Base-by-base conservation (phyloP, 306 rosid species). In the Corylus avellana region DNA sequence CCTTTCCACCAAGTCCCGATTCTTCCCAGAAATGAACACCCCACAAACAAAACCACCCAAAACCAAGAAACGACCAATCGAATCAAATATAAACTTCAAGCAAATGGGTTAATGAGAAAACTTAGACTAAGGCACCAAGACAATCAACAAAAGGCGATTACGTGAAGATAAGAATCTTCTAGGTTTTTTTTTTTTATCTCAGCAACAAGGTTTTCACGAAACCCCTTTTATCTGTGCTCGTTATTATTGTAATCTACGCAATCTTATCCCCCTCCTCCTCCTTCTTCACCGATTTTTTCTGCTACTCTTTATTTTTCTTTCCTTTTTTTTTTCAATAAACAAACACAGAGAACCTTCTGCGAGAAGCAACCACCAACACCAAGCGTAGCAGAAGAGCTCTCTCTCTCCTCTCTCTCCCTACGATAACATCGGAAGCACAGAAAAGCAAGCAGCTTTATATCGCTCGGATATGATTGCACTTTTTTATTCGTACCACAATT, bases 321-420 rank as follows among this genome's bases (percentile, higher is more conserved):
- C 48, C 56, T 76, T 8, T 70, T 27, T 78, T 59, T 39, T 2
- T 72, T 46, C 47, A 68, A 12, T 5, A n/a, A 68, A 85, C 78
- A 78, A 51, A 56, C 77, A 70, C 74, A 81, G 75, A 86, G 88
- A 83, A 85, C 58, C 92, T 90, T 92, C 88, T 61, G 88, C 66
- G 16, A 76, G 86, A 92, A 88, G 97, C n/a, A 80, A 85, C 86
- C 84, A 77, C 87, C 76, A 22, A 10, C 83, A 77, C 87, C 76
- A 25, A 11, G 68, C 70, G 62, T 56, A 35, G 78, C 72, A 87
- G 83, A 51, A 78, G 73, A 80, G 54, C 84, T 35, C 64, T 57
- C 64, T 53, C 83, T 57, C 81, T 22, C 76, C 59, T 71, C 58
- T 53, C 78, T 78, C 81, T 78, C 46, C 20, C 44, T 71, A 18